Conservation (phyloP, 176 grass and related monocot species). For the Musa acuminata region DNA sequence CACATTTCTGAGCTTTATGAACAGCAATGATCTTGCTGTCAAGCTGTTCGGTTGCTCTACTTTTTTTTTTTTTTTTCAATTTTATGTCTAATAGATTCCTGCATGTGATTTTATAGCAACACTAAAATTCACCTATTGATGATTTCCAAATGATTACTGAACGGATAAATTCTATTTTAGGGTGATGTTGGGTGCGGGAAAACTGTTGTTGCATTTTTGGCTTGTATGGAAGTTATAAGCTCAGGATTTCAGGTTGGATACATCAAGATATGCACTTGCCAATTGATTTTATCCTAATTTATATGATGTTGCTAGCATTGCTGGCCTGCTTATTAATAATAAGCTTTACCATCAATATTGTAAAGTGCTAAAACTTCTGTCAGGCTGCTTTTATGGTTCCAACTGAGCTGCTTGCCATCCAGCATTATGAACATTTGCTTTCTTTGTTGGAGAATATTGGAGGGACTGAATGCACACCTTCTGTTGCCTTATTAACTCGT, state of each 20-base stretch:
- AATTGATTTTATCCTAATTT: not conserved
- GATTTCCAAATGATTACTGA: slow-evolving; percentile 4
- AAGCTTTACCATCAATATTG: not conserved
- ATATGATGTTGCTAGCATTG: not conserved
- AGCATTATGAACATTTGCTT: slow-evolving; percentile 71
- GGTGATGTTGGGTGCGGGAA: slow-evolving; percentile 99
- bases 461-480: slow-evolving; percentile 52
- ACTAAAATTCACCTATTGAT: not conserved
- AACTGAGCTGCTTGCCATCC: slow-evolving; percentile 75
- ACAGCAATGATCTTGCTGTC: too few relatives aligned
- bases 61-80: too few relatives aligned
- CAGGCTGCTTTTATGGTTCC: slow-evolving; percentile 98
- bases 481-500: slow-evolving; percentile 77
- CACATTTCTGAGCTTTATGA: too few relatives aligned
- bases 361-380: slow-evolving; percentile 12
- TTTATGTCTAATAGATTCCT: too few relatives aligned
- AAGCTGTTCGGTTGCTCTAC: too few relatives aligned
- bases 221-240: slow-evolving; percentile 89
- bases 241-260: slow-evolving; percentile 80
- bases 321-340: not conserved
- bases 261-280: not conserved
- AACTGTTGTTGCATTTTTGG: slow-evolving; percentile 87
- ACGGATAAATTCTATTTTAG: slow-evolving; percentile 28
- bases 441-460: slow-evolving; percentile 73
- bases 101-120: too few relatives aligned